Evolutionary conservation across 2,329 filamentous ascomycete genomes (phyloP).

Genomic region (Trichoderma oligosporum): DNA sequence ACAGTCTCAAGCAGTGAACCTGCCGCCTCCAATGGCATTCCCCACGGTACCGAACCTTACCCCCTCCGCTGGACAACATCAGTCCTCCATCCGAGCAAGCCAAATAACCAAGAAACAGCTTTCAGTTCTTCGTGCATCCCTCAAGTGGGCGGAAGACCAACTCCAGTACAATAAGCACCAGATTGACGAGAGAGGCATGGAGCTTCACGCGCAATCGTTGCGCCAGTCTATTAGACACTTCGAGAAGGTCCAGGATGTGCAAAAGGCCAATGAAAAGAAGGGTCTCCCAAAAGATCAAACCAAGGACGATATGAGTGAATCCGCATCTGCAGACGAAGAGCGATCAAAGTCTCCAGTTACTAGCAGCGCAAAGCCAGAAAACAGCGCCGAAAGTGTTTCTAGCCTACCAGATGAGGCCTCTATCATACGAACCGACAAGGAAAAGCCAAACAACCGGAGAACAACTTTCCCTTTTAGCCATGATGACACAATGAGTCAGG

Average conservation of each 20-base stretch:
- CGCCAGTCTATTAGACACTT: conserved; percentile 48
- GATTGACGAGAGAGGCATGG: conserved; percentile 54
- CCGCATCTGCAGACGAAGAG: conserved; percentile 20
- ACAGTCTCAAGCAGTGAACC: conserved; percentile 18
- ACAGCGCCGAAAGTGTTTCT: conserved; percentile 19
- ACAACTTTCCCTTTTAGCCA: neutral
- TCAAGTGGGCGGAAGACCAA: conserved; percentile 56
- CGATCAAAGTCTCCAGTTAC: conserved; percentile 8
- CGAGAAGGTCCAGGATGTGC: conserved; percentile 43
- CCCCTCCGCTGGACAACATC: conserved; percentile 38
- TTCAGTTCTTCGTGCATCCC: conserved; percentile 46
- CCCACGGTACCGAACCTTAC: neutral
- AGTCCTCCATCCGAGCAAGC: conserved; percentile 58
- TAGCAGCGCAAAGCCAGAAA: conserved; percentile 21
- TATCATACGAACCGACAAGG: conserved; percentile 18
- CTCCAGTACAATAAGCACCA: conserved; percentile 60
- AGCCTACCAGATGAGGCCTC: conserved; percentile 20
- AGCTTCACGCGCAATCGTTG: conserved; percentile 40
- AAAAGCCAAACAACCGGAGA: conserved; percentile 18
- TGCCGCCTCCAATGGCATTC: conserved; percentile 1
- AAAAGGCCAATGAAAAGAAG: conserved; percentile 44
- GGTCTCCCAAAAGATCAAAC: conserved; percentile 39
- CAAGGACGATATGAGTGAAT: conserved; percentile 24
- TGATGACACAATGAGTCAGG: conserved; percentile 24
- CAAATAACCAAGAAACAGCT: conserved; percentile 60